phyloP scores from a whole-genome alignment of 768 basidiomycete species.

The Gloeophyllum trabeum region DNA sequence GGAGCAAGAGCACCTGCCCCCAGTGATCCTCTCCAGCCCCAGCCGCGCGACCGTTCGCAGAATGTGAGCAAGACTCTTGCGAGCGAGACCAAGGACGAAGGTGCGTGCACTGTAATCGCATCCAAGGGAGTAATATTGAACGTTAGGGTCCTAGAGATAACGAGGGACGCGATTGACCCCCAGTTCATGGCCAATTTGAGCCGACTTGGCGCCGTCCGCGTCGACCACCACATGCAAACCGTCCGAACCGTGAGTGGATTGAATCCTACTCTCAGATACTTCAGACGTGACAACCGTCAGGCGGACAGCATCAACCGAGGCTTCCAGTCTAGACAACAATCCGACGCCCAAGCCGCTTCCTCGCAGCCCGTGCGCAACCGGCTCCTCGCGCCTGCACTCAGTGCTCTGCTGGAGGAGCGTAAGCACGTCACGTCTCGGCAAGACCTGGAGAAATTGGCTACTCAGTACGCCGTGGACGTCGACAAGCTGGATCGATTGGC shows the following conservation, averaged over 20 bases:
- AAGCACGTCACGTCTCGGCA: constrained; percentile 30
- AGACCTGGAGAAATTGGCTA: constrained; percentile 39
- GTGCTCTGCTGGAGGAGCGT: constrained; percentile 50
- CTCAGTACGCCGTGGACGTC: constrained; percentile 43
- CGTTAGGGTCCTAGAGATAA: constrained; percentile 32
- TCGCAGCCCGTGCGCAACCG: constrained; percentile 33
- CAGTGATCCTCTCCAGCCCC: constrained; percentile 6
- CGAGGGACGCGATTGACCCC: constrained; percentile 58
- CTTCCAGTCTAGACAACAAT: constrained; percentile 39
- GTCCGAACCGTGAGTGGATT: constrained; percentile 33
- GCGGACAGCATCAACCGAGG: constrained; percentile 27
- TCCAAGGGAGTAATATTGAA: not conserved
- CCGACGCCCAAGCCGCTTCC: constrained; percentile 43
- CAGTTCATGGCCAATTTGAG: constrained; percentile 57
- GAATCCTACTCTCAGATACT: not conserved
- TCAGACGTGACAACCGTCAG: constrained; percentile 7
- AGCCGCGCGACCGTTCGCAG: constrained; percentile 9
- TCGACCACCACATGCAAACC: constrained; percentile 51
- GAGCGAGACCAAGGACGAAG: constrained; percentile 40
- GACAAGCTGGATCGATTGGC: constrained; percentile 39
- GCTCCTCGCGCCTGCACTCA: constrained; percentile 39
- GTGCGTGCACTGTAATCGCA: constrained; percentile 15
- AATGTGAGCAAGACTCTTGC: constrained; percentile 35
- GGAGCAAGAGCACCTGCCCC: constrained; percentile 26
- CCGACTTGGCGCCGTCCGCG: constrained; percentile 55